A percentile compares a stretch with the other conserved stretches of the same genome.
These are phyloP conservation scores for Candida koratica DNA, from an alignment of 805 yeast species.

Conservation along the genomic window DNA sequence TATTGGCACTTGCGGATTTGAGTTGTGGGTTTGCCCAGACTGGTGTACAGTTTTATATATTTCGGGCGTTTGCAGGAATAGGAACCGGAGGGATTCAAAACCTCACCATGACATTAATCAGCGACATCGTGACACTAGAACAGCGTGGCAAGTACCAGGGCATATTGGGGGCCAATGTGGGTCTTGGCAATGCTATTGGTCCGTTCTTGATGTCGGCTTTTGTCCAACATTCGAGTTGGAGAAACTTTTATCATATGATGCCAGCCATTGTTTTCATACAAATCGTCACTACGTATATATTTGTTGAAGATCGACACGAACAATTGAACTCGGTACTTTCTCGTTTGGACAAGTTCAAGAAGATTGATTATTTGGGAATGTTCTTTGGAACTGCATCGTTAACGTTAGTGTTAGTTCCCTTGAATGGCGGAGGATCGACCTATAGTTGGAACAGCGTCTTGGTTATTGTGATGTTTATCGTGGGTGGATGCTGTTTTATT, in stretches of 20 bases:
- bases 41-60: slow-evolving; percentile 43
- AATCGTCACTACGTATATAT: slow-evolving; percentile 23
- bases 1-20: slow-evolving; percentile 45
- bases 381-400: slow-evolving; percentile 45
- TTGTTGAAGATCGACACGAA: slow-evolving; percentile 29
- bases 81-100: slow-evolving; percentile 58
- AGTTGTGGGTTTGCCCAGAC: slow-evolving; percentile 40
- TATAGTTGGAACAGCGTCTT: slow-evolving; percentile 50
- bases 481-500: slow-evolving; percentile 33
- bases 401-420: slow-evolving; percentile 50
- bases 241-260: slow-evolving; percentile 47
- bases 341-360: slow-evolving; percentile 36
- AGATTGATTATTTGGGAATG: slow-evolving; percentile 53
- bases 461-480: slow-evolving; percentile 31
- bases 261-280: slow-evolving; percentile 39
- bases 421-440: slow-evolving; percentile 59
- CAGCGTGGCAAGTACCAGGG: slow-evolving; percentile 55
- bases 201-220: slow-evolving; percentile 53
- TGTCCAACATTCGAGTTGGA: slow-evolving; percentile 44
- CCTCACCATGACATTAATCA: slow-evolving; percentile 47
- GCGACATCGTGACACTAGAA: slow-evolving; percentile 52
- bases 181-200: slow-evolving; percentile 49
- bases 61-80: slow-evolving; percentile 55
- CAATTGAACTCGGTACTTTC: slow-evolving; percentile 24
- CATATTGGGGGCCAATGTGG: slow-evolving; percentile 46